phyloP scores from a whole-genome alignment of 1,284 basidiomycete genomes.

The Amylostereum areolatum region DNA sequence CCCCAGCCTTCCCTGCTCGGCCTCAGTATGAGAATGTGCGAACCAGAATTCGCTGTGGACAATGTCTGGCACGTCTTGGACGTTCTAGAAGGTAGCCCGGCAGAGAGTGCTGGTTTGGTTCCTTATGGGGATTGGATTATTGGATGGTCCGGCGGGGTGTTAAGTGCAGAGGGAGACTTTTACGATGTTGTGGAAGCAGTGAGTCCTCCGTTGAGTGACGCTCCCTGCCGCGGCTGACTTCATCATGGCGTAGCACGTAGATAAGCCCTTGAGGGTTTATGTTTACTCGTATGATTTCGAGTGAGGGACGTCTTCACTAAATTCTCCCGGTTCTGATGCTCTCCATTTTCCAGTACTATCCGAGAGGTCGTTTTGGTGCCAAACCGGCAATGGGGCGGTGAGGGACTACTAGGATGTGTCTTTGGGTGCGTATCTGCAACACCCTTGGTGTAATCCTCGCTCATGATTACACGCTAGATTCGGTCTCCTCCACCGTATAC shows the following conservation, averaged over 20 bases:
- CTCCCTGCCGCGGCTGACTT: conserved; percentile 10
- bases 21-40: conserved; percentile 87
- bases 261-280: conserved; percentile 89
- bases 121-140: conserved; percentile 88
- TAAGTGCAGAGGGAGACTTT: conserved; percentile 93
- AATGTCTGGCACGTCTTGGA: conserved; percentile 99
- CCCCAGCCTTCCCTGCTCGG: conserved; percentile 80
- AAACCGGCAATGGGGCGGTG: conserved; percentile 94
- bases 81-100: conserved; percentile 92
- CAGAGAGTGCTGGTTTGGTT: conserved; percentile 83
- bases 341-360: conserved; percentile 55
- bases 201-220: conserved; percentile 22
- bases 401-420: conserved; percentile 89
- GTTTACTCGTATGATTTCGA: conserved; percentile 98
- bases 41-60: conserved; percentile 82
- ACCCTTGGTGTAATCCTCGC: no score
- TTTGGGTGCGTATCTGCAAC: conserved; percentile 64
- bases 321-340: conserved; percentile 15
- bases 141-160: conserved; percentile 92
- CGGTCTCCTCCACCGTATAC: conserved; percentile 87
- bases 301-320: conserved; percentile 43
- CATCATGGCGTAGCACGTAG: conserved; percentile 63
- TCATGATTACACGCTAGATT: conserved; percentile 37
- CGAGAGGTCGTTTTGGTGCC: conserved; percentile 90
- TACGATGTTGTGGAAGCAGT: conserved; percentile 94